phyloP scores from a whole-genome alignment of 2,329 filamentous ascomycete species.

The Botrytis pseudocinerea region DNA sequence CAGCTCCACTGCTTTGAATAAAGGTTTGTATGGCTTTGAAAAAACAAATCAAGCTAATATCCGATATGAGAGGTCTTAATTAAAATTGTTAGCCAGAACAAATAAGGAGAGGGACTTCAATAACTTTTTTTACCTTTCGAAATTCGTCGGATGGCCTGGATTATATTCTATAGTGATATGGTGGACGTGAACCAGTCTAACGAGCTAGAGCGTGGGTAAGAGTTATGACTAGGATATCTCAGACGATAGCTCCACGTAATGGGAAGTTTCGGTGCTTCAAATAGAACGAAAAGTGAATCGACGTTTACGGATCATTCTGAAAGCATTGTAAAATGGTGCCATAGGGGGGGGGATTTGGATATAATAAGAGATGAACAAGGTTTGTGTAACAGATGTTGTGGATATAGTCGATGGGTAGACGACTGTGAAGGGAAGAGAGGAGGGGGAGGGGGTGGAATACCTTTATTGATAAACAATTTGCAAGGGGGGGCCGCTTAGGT shows the following conservation, averaged over 20 bases:
- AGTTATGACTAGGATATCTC: neutral
- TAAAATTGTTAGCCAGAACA: slow-evolving; percentile 22
- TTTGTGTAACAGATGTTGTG: slow-evolving; percentile 33
- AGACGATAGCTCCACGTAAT: slow-evolving; percentile 17
- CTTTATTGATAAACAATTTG: slow-evolving; percentile 14
- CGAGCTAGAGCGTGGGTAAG: slow-evolving; percentile 4
- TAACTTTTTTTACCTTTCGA: slow-evolving; percentile 9
- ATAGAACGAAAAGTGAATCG: slow-evolving; percentile 40
- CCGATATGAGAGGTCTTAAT: slow-evolving; percentile 12
- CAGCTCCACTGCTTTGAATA: slow-evolving; percentile 10
- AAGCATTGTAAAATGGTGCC: slow-evolving; percentile 32
- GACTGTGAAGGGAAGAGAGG: slow-evolving; percentile 6
- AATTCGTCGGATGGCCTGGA: neutral
- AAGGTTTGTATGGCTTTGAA: neutral
- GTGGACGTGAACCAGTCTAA: neutral
- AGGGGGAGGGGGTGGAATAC: slow-evolving; percentile 12
- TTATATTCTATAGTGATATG: slow-evolving; percentile 3
- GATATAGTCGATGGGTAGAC: slow-evolving; percentile 23
- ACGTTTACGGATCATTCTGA: slow-evolving; percentile 39
- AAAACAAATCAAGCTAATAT: neutral
- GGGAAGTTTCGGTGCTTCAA: slow-evolving; percentile 29
- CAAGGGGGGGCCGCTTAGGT: neutral
- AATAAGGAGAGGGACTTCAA: slow-evolving; percentile 4
- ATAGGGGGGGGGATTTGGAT: slow-evolving; percentile 25
- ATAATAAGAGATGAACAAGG: slow-evolving; percentile 24